Base-by-base conservation (phyloP, 441 rosid genomes). In the Adansonia gregorii region DNA sequence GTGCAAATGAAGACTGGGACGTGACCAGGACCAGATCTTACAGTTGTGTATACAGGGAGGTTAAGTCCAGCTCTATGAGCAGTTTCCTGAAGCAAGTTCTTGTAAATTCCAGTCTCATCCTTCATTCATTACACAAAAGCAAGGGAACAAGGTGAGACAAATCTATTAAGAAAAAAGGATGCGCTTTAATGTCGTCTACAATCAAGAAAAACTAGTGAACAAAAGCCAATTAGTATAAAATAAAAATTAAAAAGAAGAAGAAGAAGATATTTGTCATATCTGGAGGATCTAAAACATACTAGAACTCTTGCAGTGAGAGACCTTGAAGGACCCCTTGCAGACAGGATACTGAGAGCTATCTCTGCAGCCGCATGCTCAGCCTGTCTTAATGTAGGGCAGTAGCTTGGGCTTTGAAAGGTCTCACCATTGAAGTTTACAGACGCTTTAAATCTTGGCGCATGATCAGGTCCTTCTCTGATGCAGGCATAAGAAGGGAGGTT, bases 101-200 rank as follows among this genome's bases (percentile, higher is more conserved):
- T 93, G 83, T 91, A 90, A 79, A 93, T 85, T 67, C 98, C 94
- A 43, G 96, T 93, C 84, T 93, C 96, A 81, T 93, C 98, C 98
- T 93, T 74, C 35, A 79, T 35, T 35, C 41, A 35, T 35, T 35
- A 35, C 41, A 35, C 41, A 35, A 79, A 76, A 31, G 19, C 61
- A 69, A 79, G 14, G 35, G 58, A 48, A 52, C 7, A 60, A 31
- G 49, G 74, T 39, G 63, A 59, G 64, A 31, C 8, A 55, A 60
- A 76, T 35, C 41, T 35, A 35, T 4, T 35, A 35, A 35, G 41
- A 35, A 35, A 35, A 5, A n/a, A 35, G 41, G 41, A 35, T 35
- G 41, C 6, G 39, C 66, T 35, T 65, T 65, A 60, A 39, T 65
- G 12, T 24, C 27, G 11, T 70, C 41, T 22, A 20, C 19, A 35